Evolutionary conservation across 2,329 filamentous ascomycete genomes (phyloP).

Genomic region (Mycocentrospora acerina): DNA sequence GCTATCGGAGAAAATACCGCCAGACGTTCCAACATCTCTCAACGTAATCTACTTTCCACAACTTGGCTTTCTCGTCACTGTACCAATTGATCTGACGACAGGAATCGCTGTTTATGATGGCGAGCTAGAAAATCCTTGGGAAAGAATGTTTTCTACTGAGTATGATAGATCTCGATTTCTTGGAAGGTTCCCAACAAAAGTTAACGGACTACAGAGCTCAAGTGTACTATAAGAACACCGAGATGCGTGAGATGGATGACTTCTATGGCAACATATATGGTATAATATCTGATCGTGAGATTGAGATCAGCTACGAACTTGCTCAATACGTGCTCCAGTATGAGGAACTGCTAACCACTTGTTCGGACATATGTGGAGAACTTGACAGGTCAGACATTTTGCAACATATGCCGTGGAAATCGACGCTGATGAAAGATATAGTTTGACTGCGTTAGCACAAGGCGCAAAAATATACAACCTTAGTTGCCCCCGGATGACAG

Average conservation of each 20-base stretch:
- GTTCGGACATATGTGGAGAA: constrained; percentile 82
- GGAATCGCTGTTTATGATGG: constrained; percentile 66
- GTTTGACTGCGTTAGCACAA: constrained; percentile 75
- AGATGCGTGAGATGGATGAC: constrained; percentile 78
- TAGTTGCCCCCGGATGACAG: constrained; percentile 67
- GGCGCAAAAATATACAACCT: constrained; percentile 76
- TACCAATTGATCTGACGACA: constrained; percentile 62
- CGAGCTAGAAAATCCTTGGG: constrained; percentile 65
- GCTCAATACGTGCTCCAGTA: constrained; percentile 69
- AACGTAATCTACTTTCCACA: constrained; percentile 92
- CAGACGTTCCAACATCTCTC: constrained; percentile 54
- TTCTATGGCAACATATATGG: constrained; percentile 84
- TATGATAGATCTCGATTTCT: constrained; percentile 2
- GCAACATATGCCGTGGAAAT: not conserved
- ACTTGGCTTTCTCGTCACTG: constrained; percentile 82
- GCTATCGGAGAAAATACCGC: constrained; percentile 65
- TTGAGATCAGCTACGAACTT: constrained; percentile 81
- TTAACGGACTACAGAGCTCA: constrained; percentile 44
- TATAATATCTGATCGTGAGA: constrained; percentile 85
- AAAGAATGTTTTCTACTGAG: constrained; percentile 73
- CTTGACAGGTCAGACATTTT: constrained; percentile 62
- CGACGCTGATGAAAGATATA: constrained; percentile 37
- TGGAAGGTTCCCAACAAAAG: not conserved
- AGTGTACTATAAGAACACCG: constrained; percentile 82
- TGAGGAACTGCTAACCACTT: constrained; percentile 63